A percentile compares a stretch with the other conserved stretches of the same genome.
phyloP scores from a whole-genome alignment of 257 asterid species.

The Salvia hispanica region DNA sequence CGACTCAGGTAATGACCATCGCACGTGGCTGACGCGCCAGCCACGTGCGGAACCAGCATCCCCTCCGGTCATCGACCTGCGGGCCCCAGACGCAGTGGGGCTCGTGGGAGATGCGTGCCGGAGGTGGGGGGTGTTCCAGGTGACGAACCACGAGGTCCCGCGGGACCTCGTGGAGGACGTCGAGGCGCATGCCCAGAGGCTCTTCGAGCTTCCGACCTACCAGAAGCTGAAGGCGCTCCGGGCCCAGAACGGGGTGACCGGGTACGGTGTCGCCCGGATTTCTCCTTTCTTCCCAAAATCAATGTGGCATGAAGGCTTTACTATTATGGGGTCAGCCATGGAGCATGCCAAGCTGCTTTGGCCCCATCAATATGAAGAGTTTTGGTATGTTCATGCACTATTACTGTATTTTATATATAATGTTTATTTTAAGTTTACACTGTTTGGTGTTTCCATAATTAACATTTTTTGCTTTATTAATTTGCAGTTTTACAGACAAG shows the following conservation, averaged over 20 bases:
- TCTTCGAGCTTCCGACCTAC: constrained; percentile 55
- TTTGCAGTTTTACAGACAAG: no score
- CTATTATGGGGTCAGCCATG: constrained; percentile 65
- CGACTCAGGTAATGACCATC: no score
- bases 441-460: no score
- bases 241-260: constrained; percentile 56
- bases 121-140: constrained; percentile 62
- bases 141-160: constrained; percentile 59
- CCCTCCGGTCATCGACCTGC: constrained; percentile 59
- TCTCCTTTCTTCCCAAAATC: constrained; percentile 58
- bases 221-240: constrained; percentile 55
- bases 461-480: no score
- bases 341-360: constrained; percentile 75
- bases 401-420: background rate
- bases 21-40: constrained; percentile 45
- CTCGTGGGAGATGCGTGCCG: constrained; percentile 58
- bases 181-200: constrained; percentile 48
- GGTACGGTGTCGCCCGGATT: constrained; percentile 77
- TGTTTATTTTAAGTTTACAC: no score
- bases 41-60: background rate
- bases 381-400: constrained; percentile 61
- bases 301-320: constrained; percentile 96
- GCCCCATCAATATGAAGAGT: constrained; percentile 53
- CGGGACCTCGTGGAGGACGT: constrained; percentile 41
- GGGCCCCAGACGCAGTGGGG: constrained; percentile 48